phyloP scores from a whole-genome alignment of 257 asterid species.

The Jacaranda mimosifolia region DNA sequence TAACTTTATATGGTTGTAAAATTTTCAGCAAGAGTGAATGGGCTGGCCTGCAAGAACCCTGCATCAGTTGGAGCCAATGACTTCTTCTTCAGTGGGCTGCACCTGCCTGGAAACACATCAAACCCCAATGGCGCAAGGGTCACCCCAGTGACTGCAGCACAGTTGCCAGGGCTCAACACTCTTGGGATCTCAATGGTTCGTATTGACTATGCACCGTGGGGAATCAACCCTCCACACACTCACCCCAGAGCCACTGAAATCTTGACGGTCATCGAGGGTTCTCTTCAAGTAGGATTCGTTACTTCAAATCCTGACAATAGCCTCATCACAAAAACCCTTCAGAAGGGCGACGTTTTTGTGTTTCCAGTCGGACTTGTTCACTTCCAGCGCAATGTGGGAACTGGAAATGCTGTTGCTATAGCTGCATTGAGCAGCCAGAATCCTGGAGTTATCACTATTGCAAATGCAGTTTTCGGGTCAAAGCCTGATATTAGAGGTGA shows the following conservation, averaged over 20 bases:
- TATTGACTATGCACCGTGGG: slow-evolving; percentile 50
- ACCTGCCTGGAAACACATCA: slow-evolving; percentile 45
- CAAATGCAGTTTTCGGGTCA: slow-evolving; percentile 50
- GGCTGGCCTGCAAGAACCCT: slow-evolving; percentile 46
- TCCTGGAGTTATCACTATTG: slow-evolving; percentile 52
- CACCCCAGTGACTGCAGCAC: slow-evolving; percentile 42
- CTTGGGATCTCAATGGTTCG: slow-evolving; percentile 54
- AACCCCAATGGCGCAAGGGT: slow-evolving; percentile 45
- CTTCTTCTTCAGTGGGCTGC: slow-evolving; percentile 51
- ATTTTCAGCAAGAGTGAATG: slow-evolving; percentile 49
- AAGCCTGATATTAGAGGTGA: slow-evolving; percentile 37
- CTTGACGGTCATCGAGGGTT: slow-evolving; percentile 43
- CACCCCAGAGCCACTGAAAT: slow-evolving; percentile 55
- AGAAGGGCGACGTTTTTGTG: slow-evolving; percentile 49
- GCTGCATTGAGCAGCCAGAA: slow-evolving; percentile 57
- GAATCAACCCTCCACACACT: slow-evolving; percentile 55
- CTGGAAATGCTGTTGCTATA: slow-evolving; percentile 41
- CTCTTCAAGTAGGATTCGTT: slow-evolving; percentile 45
- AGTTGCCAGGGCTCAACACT: slow-evolving; percentile 53
- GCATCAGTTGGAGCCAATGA: slow-evolving; percentile 39
- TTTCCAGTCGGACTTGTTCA: slow-evolving; percentile 52
- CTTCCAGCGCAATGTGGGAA: slow-evolving; percentile 47
- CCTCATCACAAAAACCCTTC: slow-evolving; percentile 38
- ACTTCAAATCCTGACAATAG: slow-evolving; percentile 46
- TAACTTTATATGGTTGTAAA: not conserved